Percentiles rank a stretch among this genome's conserved stretches.
These are phyloP conservation scores for Neurospora hispaniola DNA, from an alignment of 495 filamentous ascomycete genomes.

Conservation along the genomic window DNA sequence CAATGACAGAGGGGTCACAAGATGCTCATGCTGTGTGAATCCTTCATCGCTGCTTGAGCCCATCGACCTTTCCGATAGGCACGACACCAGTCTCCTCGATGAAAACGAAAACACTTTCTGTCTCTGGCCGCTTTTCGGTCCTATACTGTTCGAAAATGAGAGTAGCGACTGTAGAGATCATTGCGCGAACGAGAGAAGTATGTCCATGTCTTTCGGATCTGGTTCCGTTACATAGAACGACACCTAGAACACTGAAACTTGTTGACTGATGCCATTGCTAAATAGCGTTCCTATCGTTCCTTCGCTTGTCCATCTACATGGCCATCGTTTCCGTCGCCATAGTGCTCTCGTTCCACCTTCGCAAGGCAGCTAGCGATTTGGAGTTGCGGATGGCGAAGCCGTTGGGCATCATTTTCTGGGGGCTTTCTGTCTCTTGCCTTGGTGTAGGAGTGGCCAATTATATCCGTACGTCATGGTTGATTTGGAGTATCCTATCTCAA, in stretches of 20 bases:
- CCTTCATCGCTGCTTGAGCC: neutral
- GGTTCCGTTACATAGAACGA: neutral
- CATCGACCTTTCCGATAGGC: neutral
- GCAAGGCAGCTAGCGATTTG: conserved; percentile 51
- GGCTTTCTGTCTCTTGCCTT: conserved; percentile 64
- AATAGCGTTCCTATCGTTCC: conserved; percentile 78
- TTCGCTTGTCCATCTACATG: conserved; percentile 85
- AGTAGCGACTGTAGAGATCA: conserved; percentile 80
- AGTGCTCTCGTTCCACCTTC: conserved; percentile 85
- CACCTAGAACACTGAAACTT: neutral
- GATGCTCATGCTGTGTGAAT: neutral
- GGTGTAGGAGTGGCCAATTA: conserved; percentile 76
- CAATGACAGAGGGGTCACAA: neutral
- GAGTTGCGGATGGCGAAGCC: conserved; percentile 73
- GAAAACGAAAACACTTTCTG: conserved; percentile 38
- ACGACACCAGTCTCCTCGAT: neutral
- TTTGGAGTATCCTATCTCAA: neutral
- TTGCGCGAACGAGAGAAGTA: conserved; percentile 69
- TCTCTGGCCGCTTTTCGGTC: conserved; percentile 58
- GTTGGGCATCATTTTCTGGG: conserved; percentile 82
- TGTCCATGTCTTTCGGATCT: conserved; percentile 6
- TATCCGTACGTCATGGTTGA: conserved; percentile 34
- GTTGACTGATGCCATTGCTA: neutral
- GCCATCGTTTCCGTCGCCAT: conserved; percentile 83
- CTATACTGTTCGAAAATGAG: conserved; percentile 80